phyloP scores from a whole-genome alignment of 1,284 basidiomycete species.

The Polyporus tsugae region DNA sequence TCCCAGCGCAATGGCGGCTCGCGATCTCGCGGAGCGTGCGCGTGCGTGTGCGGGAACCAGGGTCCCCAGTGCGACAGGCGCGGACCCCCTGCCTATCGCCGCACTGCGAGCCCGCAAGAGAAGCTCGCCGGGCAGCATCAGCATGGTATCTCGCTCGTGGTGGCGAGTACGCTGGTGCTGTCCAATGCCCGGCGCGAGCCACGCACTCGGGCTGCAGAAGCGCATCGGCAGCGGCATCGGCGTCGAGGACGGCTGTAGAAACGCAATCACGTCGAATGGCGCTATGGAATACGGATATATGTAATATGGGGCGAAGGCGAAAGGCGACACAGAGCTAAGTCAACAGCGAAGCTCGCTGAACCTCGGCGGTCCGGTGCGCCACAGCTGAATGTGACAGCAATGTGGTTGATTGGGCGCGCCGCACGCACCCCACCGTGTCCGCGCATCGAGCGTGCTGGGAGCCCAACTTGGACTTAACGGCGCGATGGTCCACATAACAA shows the following conservation, averaged over 20 bases:
- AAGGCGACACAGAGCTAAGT: neutral
- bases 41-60: neutral
- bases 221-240: neutral
- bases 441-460: neutral
- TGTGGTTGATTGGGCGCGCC: neutral
- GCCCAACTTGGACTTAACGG: neutral
- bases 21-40: neutral
- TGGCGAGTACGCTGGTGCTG: neutral
- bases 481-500: neutral
- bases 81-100: neutral
- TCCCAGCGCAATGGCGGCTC: neutral
- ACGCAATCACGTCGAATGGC: neutral
- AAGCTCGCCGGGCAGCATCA: neutral
- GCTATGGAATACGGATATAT: neutral
- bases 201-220: neutral
- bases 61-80: neutral
- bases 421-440: neutral
- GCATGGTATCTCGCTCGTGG: neutral
- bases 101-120: neutral
- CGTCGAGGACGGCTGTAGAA: neutral
- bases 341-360: constrained; percentile 1
- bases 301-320: neutral
- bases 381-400: neutral
- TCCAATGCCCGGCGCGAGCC: neutral
- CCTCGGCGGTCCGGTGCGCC: neutral